phyloP scores from a whole-genome alignment of 78 protist species.

The Isochrysis galbana region DNA sequence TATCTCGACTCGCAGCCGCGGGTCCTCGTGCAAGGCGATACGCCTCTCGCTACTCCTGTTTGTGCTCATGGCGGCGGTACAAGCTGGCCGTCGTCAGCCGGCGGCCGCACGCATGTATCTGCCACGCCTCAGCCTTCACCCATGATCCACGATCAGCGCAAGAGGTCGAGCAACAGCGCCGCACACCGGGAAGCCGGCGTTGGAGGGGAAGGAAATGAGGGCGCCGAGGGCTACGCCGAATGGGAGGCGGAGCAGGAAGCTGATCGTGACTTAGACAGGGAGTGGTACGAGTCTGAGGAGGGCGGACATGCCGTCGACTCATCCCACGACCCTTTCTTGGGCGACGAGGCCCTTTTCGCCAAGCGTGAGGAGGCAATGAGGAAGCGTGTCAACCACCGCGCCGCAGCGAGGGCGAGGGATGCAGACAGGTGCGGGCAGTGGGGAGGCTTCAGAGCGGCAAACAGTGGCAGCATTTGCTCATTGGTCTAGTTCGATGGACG shows the following conservation, averaged over 20 bases:
- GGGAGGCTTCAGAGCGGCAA: no score
- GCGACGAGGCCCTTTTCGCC: neutral
- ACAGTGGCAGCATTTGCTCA: no score
- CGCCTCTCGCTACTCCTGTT: neutral
- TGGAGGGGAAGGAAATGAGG: neutral
- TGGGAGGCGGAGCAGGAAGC: neutral
- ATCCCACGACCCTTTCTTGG: neutral
- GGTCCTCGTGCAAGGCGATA: no score
- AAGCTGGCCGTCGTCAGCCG: neutral
- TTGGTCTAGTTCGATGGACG: no score
- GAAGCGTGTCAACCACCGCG: neutral
- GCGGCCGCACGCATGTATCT: neutral
- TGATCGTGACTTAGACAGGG: neutral
- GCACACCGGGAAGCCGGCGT: neutral
- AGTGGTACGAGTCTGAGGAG: conserved; percentile 11
- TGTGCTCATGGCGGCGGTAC: neutral
- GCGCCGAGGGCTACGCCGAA: neutral
- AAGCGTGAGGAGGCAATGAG: neutral
- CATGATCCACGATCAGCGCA: neutral
- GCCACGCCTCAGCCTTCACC: neutral
- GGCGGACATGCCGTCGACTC: neutral
- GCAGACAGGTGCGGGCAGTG: neutral
- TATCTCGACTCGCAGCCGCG: neutral
- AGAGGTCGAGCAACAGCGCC: neutral
- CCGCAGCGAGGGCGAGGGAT: neutral